Conservation (phyloP, 2,329 filamentous ascomycete species). For the Fusarium lateritium region DNA sequence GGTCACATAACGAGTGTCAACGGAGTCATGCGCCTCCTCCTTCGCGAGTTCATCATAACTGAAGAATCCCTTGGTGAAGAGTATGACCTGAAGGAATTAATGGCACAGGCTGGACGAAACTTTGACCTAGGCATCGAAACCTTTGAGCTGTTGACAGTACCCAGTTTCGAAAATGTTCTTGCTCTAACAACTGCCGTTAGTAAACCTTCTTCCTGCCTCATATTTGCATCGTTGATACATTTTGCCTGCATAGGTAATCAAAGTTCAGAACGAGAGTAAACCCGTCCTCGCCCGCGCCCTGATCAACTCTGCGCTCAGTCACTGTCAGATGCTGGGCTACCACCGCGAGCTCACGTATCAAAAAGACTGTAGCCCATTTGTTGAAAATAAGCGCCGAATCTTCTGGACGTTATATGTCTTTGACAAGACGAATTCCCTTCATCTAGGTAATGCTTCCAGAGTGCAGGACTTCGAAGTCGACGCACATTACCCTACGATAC, state of each 20-base stretch:
- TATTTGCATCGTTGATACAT: rapidly evolving
- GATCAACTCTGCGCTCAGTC: constrained; percentile 24
- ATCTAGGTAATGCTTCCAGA: constrained; percentile 33
- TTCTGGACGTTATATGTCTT: constrained; percentile 42
- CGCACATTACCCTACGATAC: constrained; percentile 13
- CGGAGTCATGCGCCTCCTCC: constrained; percentile 25
- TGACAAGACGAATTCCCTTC: constrained; percentile 37
- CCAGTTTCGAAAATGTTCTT: constrained; percentile 41
- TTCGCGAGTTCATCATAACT: constrained; percentile 27
- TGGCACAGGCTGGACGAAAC: constrained; percentile 27
- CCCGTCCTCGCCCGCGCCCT: constrained; percentile 31
- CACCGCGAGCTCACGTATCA: constrained; percentile 36
- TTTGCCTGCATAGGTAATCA: constrained; percentile 8
- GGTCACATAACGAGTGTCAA: constrained; percentile 33
- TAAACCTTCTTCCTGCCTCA: rapidly evolving
- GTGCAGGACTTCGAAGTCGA: constrained; percentile 41
- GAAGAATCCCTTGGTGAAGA: constrained; percentile 23
- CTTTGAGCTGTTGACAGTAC: constrained; percentile 33
- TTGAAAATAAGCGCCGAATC: constrained; percentile 25
- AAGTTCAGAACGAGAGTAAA: constrained; percentile 28
- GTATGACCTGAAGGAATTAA: constrained; percentile 23
- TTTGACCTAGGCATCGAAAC: constrained; percentile 36
- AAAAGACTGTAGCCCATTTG: constrained; percentile 17
- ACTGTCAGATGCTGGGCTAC: constrained; percentile 43
- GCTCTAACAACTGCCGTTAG: constrained; percentile 30